Evolutionary conservation across 2,329 filamentous ascomycete species (phyloP), one percentile per base, ranked within the genome.

Genomic region (Aspergillus sp.): DNA sequence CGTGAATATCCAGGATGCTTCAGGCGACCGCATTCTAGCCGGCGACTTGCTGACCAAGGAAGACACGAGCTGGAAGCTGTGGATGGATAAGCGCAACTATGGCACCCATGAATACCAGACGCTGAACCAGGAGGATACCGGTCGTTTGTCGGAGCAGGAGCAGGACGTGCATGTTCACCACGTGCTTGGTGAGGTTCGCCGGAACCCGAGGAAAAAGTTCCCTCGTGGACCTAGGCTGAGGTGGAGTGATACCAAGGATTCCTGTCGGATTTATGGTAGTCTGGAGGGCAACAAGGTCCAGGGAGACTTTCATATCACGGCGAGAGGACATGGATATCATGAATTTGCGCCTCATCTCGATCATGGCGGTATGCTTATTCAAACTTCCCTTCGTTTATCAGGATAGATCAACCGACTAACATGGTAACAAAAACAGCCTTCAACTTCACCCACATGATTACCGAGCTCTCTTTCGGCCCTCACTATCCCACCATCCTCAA

Each of bases 361-460:
- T 58, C 91, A 97, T 66, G 74, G 65, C 33, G 67, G 89, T 93
- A 76, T 68, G 83, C 74, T 32, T 40, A 36, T 11, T 34, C 36
- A 27, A 11, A 31, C 10, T 46, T 28, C 29, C 19, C 31, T 33
- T 37, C 19, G 28, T 26, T 39, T 26, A 9, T 39, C 28, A 19
- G 31, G 8, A 8, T 27, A 19, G 27, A 26, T 8, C 9, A 8
- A 7, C 33, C 13, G 36, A 10, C 45, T 48, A 43, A 50, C 33
- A 13, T 29, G 28, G 3, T 40, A 29, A 31, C 29, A 11, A 34
- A 12, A 10, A 29, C 56, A 91, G 88, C 77, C 19, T 96, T 98
- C 78, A 97, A 98, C 77, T 98, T 98, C 77, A 91, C 89, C 29
- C 93, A 98, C 73, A 85, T 95, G 66, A 82, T 98, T 72, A 90